A percentile compares a stretch with the other conserved stretches of the same genome.
These are phyloP conservation scores for Chaetomium globosum DNA, from an alignment of 2,329 filamentous ascomycete species.

Conservation along the genomic window DNA sequence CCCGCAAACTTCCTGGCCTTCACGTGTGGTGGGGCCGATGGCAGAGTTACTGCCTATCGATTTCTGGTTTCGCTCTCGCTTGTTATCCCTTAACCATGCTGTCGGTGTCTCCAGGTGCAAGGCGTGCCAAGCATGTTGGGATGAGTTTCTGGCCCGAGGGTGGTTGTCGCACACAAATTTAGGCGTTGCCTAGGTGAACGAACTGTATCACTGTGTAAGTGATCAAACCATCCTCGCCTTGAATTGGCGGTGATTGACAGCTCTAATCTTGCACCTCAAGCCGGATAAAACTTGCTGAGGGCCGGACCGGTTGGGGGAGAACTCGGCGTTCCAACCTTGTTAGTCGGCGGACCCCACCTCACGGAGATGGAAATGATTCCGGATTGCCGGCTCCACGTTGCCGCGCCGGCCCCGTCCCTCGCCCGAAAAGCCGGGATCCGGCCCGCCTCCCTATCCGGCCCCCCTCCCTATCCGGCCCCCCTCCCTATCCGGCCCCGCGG, in stretches of 20 bases:
- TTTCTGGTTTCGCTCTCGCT: conserved; percentile 13
- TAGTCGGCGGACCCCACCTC: not conserved
- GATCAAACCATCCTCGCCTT: not conserved
- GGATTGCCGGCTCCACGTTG: not conserved
- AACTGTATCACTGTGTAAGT: not conserved
- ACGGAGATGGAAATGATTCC: not conserved
- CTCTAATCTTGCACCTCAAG: not conserved
- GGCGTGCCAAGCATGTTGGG: not conserved
- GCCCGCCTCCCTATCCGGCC: not conserved
- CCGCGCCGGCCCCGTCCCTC: not conserved
- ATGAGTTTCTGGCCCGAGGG: not conserved
- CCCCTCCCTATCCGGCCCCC: too few species aligned
- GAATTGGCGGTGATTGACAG: not conserved
- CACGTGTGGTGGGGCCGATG: conserved; percentile 3
- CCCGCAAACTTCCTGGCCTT: not conserved
- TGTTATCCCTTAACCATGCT: conserved; percentile 13
- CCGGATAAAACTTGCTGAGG: not conserved
- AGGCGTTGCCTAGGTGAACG: not conserved
- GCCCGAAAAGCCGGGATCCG: not conserved
- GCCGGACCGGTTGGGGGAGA: not conserved
- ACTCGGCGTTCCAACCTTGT: not conserved
- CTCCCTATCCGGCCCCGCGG: not conserved
- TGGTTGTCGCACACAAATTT: not conserved
- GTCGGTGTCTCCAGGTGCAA: conserved; percentile 3
- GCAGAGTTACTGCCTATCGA: not conserved